Percentiles rank a stretch among this genome's conserved stretches.
Conservation (phyloP, 192 early-diverging fungal species). For the Thoreauomyces humboldtii region DNA sequence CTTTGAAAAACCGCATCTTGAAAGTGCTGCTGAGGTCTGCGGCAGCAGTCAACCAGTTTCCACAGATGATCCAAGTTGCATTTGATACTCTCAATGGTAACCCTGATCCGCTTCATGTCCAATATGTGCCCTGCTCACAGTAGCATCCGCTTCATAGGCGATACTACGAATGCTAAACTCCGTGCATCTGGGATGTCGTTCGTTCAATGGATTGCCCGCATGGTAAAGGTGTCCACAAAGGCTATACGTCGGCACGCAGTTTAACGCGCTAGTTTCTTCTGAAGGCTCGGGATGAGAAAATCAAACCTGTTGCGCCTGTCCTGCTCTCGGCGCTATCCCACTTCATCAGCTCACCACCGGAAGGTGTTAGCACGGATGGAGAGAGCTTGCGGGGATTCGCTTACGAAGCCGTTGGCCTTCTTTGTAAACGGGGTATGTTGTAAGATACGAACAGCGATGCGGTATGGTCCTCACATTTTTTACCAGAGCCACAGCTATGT, state of each 20-base stretch:
- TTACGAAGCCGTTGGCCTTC: slow-evolving; percentile 77
- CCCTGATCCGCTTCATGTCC: too few relatives aligned
- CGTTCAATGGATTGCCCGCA: slow-evolving; percentile 84
- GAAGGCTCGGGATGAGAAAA: slow-evolving; percentile 34
- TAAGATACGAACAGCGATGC: too few relatives aligned
- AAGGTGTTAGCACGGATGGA: neutral
- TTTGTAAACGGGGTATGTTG: slow-evolving; percentile 75
- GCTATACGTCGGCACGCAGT: too few relatives aligned
- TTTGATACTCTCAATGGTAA: slow-evolving; percentile 82
- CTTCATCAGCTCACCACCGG: slow-evolving; percentile 42
- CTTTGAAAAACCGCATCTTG: slow-evolving; percentile 64
- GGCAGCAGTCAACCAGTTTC: slow-evolving; percentile 64
- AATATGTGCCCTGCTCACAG: too few relatives aligned
- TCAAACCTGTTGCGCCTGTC: slow-evolving; percentile 64
- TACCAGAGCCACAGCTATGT: too few relatives aligned
- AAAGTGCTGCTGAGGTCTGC: slow-evolving; percentile 63
- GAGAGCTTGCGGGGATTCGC: slow-evolving; percentile 72
- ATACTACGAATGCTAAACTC: slow-evolving; percentile 64
- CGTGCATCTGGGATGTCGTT: slow-evolving; percentile 75
- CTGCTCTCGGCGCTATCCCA: slow-evolving; percentile 71
- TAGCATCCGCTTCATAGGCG: too few relatives aligned
- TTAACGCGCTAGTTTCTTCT: neutral
- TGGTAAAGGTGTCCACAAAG: too few relatives aligned
- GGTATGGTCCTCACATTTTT: too few relatives aligned
- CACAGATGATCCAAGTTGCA: slow-evolving; percentile 67